These are phyloP conservation scores for Clohesyomyces aquaticus DNA, from an alignment of 495 filamentous ascomycete genomes.

Conservation along the genomic window DNA sequence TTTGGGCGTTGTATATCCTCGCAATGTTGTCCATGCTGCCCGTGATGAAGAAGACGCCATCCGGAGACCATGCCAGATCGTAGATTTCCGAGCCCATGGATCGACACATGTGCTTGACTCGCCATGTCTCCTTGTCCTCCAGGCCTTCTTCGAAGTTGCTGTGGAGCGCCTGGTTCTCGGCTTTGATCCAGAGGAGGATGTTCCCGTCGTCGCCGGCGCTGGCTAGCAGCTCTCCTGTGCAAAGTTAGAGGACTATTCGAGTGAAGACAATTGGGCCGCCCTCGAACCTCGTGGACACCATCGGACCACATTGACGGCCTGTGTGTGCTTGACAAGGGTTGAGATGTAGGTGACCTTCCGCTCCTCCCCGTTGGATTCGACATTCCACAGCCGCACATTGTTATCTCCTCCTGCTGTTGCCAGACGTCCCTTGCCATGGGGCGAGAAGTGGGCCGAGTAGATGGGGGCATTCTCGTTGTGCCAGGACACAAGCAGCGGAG, in stretches of 20 bases:
- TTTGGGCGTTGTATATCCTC: constrained; percentile 92
- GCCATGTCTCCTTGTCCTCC: constrained; percentile 96
- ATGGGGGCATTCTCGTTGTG: constrained; percentile 74
- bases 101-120: constrained; percentile 95
- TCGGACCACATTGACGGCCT: constrained; percentile 97
- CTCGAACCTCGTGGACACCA: constrained; percentile 91
- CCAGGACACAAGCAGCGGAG: constrained; percentile 91
- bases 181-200: constrained; percentile 91
- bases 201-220: constrained; percentile 97
- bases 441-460: constrained; percentile 73
- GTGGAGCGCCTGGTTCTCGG: constrained; percentile 66
- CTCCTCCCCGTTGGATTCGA: constrained; percentile 84
- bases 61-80: constrained; percentile 96
- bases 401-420: constrained; percentile 96
- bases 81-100: constrained; percentile 90
- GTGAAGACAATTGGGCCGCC: constrained; percentile 49
- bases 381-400: constrained; percentile 94
- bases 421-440: constrained; percentile 86
- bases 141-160: constrained; percentile 77
- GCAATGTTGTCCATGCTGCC: constrained; percentile 99
- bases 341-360: constrained; percentile 87
- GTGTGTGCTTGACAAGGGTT: constrained; percentile 88
- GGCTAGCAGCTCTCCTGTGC: constrained; percentile 83
- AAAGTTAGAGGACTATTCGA: constrained; percentile 37
- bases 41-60: constrained; percentile 94